Evolutionary conservation across 495 filamentous ascomycete species (phyloP).

Genomic region (Choiromyces venosus): DNA sequence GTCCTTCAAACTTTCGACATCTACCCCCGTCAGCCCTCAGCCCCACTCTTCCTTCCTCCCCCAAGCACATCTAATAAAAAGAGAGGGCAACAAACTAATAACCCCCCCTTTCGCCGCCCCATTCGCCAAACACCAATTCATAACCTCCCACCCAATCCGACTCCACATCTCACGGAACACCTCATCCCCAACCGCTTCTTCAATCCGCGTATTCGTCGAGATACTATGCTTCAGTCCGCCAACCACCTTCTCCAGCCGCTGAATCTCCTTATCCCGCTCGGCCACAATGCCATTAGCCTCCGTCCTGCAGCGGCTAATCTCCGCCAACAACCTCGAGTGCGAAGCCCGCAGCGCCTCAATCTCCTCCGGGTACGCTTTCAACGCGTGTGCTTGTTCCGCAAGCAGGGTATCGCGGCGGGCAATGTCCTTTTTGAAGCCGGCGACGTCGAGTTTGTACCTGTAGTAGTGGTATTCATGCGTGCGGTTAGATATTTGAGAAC

Average conservation of each 20-base stretch:
- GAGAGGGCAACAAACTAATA: not conserved
- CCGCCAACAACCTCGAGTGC: slow-evolving; percentile 14
- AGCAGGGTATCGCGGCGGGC: slow-evolving; percentile 22
- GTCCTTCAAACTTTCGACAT: slow-evolving; percentile 16
- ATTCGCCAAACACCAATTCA: slow-evolving; percentile 33
- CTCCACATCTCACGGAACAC: slow-evolving; percentile 34
- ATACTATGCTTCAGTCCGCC: slow-evolving; percentile 28
- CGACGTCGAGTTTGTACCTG: slow-evolving; percentile 26
- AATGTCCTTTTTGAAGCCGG: slow-evolving; percentile 26
- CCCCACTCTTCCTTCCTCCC: not conserved
- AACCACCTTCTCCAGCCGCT: slow-evolving; percentile 23
- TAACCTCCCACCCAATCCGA: slow-evolving; percentile 35
- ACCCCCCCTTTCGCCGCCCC: slow-evolving; percentile 28
- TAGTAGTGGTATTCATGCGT: not conserved
- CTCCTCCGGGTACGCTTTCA: slow-evolving; percentile 1
- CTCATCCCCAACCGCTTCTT: slow-evolving; percentile 31
- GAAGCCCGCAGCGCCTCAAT: slow-evolving; percentile 18
- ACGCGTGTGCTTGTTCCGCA: slow-evolving; percentile 19
- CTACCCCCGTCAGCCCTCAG: slow-evolving; percentile 4
- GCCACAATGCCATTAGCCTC: slow-evolving; percentile 25
- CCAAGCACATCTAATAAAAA: not conserved
- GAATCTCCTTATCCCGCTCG: slow-evolving; percentile 24
- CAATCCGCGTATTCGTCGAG: slow-evolving; percentile 27
- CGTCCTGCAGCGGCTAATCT: slow-evolving; percentile 15
- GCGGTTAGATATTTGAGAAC: not conserved